Conservation (phyloP, 2,329 filamentous ascomycete species). For the Hypoxylon sp. region DNA sequence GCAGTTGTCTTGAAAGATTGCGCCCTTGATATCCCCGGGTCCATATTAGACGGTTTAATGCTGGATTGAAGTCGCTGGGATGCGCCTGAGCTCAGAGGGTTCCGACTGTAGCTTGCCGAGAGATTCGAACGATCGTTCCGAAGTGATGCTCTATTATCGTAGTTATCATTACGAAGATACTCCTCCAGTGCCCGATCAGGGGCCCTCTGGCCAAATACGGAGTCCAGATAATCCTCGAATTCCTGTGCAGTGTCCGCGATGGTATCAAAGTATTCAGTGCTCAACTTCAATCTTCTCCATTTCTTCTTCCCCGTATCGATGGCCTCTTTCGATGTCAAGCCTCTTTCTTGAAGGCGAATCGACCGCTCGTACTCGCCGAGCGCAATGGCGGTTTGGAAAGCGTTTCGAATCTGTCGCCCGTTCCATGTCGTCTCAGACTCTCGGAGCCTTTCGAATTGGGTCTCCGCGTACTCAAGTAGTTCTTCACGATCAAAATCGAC, state of each 20-base stretch:
- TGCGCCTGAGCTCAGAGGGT: background rate
- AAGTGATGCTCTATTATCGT: background rate
- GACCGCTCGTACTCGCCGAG: conserved; percentile 31
- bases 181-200: background rate
- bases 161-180: background rate
- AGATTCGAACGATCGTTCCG: background rate
- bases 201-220: background rate
- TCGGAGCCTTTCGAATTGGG: conserved; percentile 29
- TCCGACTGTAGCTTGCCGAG: background rate
- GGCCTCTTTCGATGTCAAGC: conserved; percentile 9
- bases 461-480: conserved; percentile 33
- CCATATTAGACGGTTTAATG: background rate
- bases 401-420: conserved; percentile 42
- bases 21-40: background rate
- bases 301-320: conserved; percentile 3
- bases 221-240: conserved; percentile 17
- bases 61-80: background rate
- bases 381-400: conserved; percentile 40
- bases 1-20: background rate
- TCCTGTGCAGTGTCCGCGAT: conserved; percentile 18
- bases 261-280: conserved; percentile 8
- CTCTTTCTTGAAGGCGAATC: conserved; percentile 11
- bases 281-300: conserved; percentile 9
- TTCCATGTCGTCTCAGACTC: conserved; percentile 35
- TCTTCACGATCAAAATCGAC: conserved; percentile 30